These are phyloP conservation scores for Peltaster fructicola DNA, from an alignment of 2,329 filamentous ascomycete genomes.

Conservation along the genomic window DNA sequence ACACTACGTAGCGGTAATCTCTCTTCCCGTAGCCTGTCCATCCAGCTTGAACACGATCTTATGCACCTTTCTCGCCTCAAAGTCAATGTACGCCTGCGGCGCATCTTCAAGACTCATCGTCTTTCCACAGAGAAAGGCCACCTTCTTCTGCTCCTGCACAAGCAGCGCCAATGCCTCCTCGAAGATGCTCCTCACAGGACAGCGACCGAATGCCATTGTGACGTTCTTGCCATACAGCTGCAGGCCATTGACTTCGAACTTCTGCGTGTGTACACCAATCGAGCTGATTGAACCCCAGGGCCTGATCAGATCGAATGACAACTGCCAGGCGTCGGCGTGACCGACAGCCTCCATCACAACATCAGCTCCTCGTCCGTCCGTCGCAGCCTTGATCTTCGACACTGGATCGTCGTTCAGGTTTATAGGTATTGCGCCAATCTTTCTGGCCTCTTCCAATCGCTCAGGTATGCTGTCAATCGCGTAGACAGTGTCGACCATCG, in stretches of 20 bases:
- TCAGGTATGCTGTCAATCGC: constrained; percentile 42
- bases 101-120: constrained; percentile 33
- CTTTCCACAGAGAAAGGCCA: constrained; percentile 36
- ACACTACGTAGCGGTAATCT: constrained; percentile 1
- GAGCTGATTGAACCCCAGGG: constrained; percentile 32
- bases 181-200: constrained; percentile 33
- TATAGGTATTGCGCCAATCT: constrained; percentile 63
- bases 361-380: constrained; percentile 68
- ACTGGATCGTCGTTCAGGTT: constrained; percentile 44
- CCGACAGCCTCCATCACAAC: constrained; percentile 48
- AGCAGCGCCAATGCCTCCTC: constrained; percentile 28
- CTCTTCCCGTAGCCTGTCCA: constrained; percentile 1
- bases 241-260: constrained; percentile 30
- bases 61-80: constrained; percentile 35
- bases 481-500: constrained; percentile 17
- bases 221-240: constrained; percentile 34
- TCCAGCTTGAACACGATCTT: constrained; percentile 33
- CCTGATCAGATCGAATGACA: constrained; percentile 31
- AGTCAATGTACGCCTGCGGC: constrained; percentile 34
- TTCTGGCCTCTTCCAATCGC: constrained; percentile 53
- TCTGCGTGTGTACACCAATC: constrained; percentile 29
- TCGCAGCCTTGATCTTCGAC: constrained; percentile 54
- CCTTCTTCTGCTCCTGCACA: constrained; percentile 31
- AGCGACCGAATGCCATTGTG: constrained; percentile 31
- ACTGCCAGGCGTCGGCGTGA: constrained; percentile 28